Base-by-base conservation (phyloP, 768 basidiomycete genomes). In the Dentipellis fragilis region DNA sequence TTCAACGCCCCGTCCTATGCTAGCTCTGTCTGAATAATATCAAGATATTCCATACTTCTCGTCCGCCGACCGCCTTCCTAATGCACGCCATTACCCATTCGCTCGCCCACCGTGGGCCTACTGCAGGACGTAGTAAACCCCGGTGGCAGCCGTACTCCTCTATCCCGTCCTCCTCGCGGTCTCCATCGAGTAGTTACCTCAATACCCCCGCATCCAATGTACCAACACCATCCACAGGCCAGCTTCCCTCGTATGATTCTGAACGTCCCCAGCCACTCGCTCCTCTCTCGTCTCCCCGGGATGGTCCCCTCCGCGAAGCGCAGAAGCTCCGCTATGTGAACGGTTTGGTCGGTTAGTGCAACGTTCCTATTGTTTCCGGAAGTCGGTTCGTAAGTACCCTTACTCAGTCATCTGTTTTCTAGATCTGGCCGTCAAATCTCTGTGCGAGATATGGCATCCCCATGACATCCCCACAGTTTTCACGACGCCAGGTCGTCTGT, bases 141-240 rank as follows among this genome's bases (percentile, higher is more conserved):
- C 84, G 89, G 63, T 90, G 88, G 87, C 89, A 89, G 72, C 88
- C 88, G 62, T 91, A 89, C 69, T 71, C 73, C 60, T 60, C 59
- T 11, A 60, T 60, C 34, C 61, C 53, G 52, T 66, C 80, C 52
- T 68, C 75, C 11, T 54, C 70, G 70, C 47, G 72, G 55, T 64
- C 77, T 46, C 68, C 68, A 57, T 69, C 75, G 22, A 68, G 60
- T 60, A 66, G 54, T 61, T 66, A 56, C 63, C 65, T 63, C 56
- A 59, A 57, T 62, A 62, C 61, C 59, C 59, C 61, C 19, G 47
- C 58, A 48, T 52, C 60, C 8, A 51, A 34, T 60, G 61, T 62
- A 62, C 58, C 61, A 60, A 60, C 61, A 60, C 61, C 61, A 34
- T 46, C 59, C 5, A 39, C 59, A 42, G 35, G 29, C 14, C 54